A percentile compares a stretch with the other conserved stretches of the same genome.
phyloP scores from a whole-genome alignment of 352 stramenopile genomes.

The Phytophthora aleatoria region DNA sequence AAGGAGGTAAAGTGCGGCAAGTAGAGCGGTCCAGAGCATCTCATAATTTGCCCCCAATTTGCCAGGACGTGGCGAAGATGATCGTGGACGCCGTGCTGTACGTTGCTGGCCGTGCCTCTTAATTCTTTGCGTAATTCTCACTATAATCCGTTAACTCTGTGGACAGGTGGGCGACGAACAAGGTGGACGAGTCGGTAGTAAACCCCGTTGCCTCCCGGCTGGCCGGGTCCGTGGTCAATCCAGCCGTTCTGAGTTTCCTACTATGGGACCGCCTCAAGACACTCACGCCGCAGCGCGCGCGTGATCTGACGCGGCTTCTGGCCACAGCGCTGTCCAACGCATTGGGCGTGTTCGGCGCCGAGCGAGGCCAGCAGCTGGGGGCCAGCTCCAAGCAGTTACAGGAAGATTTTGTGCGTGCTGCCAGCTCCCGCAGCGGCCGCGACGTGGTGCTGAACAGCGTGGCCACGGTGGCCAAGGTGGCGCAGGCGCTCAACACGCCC shows the following conservation, averaged over 20 bases:
- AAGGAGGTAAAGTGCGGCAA: not conserved
- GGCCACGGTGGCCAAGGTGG: conserved; percentile 63
- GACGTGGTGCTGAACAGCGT: conserved; percentile 71
- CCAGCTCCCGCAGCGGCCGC: conserved; percentile 55
- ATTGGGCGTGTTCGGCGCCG: conserved; percentile 54
- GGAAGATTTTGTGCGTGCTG: conserved; percentile 54
- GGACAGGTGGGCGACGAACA: conserved; percentile 52
- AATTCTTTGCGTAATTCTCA: not conserved
- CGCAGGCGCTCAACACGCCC: conserved; percentile 73
- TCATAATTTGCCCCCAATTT: conserved; percentile 3
- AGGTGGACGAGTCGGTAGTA: conserved; percentile 66
- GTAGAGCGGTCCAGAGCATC: not conserved
- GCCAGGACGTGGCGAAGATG: conserved; percentile 21
- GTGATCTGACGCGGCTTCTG: conserved; percentile 69
- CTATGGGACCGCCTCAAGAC: conserved; percentile 76
- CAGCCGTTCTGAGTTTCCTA: conserved; percentile 73
- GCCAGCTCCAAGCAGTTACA: conserved; percentile 49
- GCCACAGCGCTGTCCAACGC: conserved; percentile 62
- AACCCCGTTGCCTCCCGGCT: conserved; percentile 58
- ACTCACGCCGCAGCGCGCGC: conserved; percentile 74
- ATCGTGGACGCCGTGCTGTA: conserved; percentile 55
- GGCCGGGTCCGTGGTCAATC: conserved; percentile 74
- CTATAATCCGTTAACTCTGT: conserved; percentile 1
- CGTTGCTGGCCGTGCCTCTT: conserved; percentile 3
- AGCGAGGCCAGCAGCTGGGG: conserved; percentile 47